These are phyloP conservation scores for Chrysanthemum seticuspe DNA, from an alignment of 129 eudicot genomes.

Conservation along the genomic window DNA sequence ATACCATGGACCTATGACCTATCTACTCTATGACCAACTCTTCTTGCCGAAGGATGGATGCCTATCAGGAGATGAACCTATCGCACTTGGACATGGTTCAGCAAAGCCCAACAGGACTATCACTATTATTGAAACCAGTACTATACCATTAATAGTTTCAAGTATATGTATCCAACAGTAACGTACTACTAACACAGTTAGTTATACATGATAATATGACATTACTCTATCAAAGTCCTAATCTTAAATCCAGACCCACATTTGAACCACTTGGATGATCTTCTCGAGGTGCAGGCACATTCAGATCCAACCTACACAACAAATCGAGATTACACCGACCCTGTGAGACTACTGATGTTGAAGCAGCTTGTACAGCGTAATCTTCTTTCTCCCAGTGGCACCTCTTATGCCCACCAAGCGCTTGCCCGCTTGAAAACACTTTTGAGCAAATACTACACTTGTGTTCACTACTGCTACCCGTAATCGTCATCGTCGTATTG, in stretches of 20 bases:
- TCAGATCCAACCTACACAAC: conserved; percentile 42
- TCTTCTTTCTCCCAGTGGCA: conserved; percentile 70
- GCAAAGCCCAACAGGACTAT: too few species aligned
- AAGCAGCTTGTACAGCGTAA: conserved; percentile 30
- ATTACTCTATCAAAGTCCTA: conserved; percentile 46
- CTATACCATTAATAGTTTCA: not conserved
- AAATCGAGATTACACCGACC: conserved; percentile 13
- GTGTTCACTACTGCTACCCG: conserved; percentile 29
- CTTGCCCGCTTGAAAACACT: conserved; percentile 73
- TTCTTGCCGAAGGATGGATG: too few species aligned
- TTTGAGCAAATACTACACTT: conserved; percentile 52
- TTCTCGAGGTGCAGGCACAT: conserved; percentile 34
- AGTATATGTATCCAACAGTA: not conserved
- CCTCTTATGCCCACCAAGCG: conserved; percentile 81
- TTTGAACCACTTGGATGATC: conserved; percentile 23
- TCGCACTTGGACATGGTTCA: too few species aligned
- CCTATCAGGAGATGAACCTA: too few species aligned
- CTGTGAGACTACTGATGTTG: conserved; percentile 22
- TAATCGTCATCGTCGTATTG: not conserved
- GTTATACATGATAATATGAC: conserved; percentile 14
- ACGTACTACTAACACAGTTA: conserved; percentile 10
- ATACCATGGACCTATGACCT: too few species aligned
- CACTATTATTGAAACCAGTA: not conserved
- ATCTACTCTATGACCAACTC: too few species aligned
- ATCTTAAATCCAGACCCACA: conserved; percentile 54